Base-by-base conservation (phyloP, 176 grass and related monocot species). In the Eragrostis nindensis region DNA sequence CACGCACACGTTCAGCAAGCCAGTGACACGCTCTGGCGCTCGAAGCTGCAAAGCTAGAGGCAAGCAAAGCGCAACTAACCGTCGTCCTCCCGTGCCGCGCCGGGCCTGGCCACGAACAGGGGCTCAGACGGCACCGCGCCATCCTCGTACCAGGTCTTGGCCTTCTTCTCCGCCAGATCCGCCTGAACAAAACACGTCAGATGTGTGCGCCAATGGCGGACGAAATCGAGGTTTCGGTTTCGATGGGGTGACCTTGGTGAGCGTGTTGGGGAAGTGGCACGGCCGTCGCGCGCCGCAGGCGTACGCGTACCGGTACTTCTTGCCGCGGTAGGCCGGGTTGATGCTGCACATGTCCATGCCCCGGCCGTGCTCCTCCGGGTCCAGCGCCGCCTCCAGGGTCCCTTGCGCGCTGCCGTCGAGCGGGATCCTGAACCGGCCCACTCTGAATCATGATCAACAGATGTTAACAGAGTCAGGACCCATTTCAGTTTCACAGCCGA, bases 241-340 rank as follows among this genome's bases (percentile, higher is more conserved):
- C 5, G 32, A 36, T 36, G 0, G 17, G 16, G 3, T 18, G 47
- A 99, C 79, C 88, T 99, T 99, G 56, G 92, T 89, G 75, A 99
- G 86, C 6, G 92, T 93, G 89, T 99, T 99, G 78, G 96, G 96
- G 86, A 99, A 95, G 78, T 99, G 95, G 90, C 96, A 99, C 18
- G 92, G 96, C 67, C 95, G 86, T 17, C 17, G 76, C 69, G 95
- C 95, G 46, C 95, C 96, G 46, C 96, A 98, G 49, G 92, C 96
- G 59, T 98, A 98, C 30, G 84, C 82, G 80, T 98, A 98, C 15
- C 92, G 83, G 70, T 98, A 95, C 86, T 81, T 62, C 81, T 89
- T 98, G 80, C 95, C 95, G 26, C 89, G 40, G 86, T 79, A 80
- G 4, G 80, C 88, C 2, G 88, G 95, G 86, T 98, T 98, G 78